These are phyloP conservation scores for Coemansia sp. DNA, from an alignment of 192 early-diverging fungal species.

Conservation along the genomic window DNA sequence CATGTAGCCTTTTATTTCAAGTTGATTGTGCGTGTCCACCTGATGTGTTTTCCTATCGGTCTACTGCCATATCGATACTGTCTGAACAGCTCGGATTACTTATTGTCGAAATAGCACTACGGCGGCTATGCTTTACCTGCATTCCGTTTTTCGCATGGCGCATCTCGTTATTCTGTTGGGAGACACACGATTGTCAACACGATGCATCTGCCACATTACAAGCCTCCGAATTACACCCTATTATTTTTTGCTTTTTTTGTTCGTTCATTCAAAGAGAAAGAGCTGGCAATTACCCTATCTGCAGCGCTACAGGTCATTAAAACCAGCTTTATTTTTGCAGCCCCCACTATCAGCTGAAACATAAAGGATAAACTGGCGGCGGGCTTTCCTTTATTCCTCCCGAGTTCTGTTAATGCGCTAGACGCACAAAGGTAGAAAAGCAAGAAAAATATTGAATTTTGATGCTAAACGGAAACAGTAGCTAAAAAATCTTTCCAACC, in stretches of 20 bases:
- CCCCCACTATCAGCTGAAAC: neutral
- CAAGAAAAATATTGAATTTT: neutral
- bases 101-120: neutral
- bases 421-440: neutral
- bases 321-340: neutral
- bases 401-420: too few species aligned
- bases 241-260: neutral
- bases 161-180: neutral
- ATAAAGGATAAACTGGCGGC: neutral
- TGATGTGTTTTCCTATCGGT: neutral
- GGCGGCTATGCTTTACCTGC: neutral
- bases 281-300: neutral
- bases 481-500: neutral
- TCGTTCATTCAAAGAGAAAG: neutral
- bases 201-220: constrained; percentile 2
- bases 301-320: neutral
- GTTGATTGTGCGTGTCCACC: too few species aligned
- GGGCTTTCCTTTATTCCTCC: too few species aligned
- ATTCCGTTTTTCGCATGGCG: neutral
- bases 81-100: neutral
- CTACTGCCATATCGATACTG: neutral
- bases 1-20: too few species aligned
- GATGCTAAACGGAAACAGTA: neutral
- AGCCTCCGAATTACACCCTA: neutral
- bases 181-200: neutral